Evolutionary conservation across 352 stramenopile species (phyloP).

Genomic region (Peronospora farinosa): DNA sequence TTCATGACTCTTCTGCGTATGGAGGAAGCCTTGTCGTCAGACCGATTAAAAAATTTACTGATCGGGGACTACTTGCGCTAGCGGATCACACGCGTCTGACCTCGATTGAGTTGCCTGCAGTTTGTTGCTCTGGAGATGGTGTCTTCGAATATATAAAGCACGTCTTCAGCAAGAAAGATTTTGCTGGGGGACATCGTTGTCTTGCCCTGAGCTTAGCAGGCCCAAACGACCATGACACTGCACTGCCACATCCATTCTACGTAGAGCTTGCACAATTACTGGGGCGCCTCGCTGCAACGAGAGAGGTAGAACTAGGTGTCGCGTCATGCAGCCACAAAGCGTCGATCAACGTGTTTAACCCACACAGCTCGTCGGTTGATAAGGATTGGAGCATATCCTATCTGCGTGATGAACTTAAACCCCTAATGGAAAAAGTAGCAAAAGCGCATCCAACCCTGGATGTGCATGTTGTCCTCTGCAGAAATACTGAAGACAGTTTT

Average conservation of each 20-base stretch:
- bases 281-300: slow-evolving; percentile 12
- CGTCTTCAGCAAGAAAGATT: slow-evolving; percentile 14
- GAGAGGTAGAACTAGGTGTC: slow-evolving; percentile 11
- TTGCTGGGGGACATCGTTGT: slow-evolving; percentile 12
- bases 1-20: slow-evolving; percentile 25
- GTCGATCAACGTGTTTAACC: slow-evolving; percentile 24
- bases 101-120: slow-evolving; percentile 24
- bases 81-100: slow-evolving; percentile 24
- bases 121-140: slow-evolving; percentile 33
- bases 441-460: slow-evolving; percentile 16
- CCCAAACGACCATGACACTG: slow-evolving; percentile 21
- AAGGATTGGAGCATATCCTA: slow-evolving; percentile 24
- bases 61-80: slow-evolving; percentile 27
- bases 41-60: slow-evolving; percentile 32
- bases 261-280: slow-evolving; percentile 26
- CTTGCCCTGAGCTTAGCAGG: slow-evolving; percentile 28
- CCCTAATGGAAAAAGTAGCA: slow-evolving; percentile 28
- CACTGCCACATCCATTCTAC: slow-evolving; percentile 28
- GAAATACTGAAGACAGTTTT: slow-evolving; percentile 18
- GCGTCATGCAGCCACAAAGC: slow-evolving; percentile 14
- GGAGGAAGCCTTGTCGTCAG: slow-evolving; percentile 23
- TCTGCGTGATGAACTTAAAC: slow-evolving; percentile 25
- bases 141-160: slow-evolving; percentile 35
- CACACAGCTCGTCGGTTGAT: slow-evolving; percentile 17
- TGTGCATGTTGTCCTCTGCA: slow-evolving; percentile 19